Evolutionary conservation across 2,329 filamentous ascomycete species (phyloP).

Genomic region (Diaporthe sp.): DNA sequence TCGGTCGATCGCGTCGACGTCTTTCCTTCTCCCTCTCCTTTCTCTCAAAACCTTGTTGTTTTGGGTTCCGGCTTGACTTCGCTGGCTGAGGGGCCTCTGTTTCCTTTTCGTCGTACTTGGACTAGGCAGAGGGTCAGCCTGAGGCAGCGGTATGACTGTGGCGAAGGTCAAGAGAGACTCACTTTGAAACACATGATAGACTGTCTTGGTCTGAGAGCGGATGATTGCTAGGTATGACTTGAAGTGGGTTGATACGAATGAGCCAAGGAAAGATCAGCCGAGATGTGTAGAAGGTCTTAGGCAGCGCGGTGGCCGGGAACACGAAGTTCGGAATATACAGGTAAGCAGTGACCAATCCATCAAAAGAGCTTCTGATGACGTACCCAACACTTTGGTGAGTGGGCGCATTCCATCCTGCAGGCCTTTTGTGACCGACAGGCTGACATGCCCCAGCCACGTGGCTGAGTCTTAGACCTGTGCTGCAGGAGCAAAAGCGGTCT

Average conservation of each 20-base stretch:
- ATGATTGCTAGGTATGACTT: neutral
- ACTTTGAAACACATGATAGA: constrained; percentile 3
- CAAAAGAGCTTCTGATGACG: neutral
- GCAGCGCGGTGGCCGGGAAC: neutral
- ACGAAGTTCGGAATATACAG: neutral
- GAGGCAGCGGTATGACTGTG: neutral
- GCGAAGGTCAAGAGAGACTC: neutral
- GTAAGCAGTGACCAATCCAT: neutral
- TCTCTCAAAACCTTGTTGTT: neutral
- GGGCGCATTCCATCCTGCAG: neutral
- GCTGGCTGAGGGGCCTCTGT: constrained; percentile 1
- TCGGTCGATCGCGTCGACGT: neutral
- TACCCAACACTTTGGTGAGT: neutral
- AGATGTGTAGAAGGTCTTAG: neutral
- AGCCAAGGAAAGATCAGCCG: neutral
- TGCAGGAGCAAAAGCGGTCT: neutral
- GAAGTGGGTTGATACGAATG: too few relatives aligned
- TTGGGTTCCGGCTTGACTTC: neutral
- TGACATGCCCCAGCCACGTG: constrained; percentile 28
- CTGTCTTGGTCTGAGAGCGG: neutral
- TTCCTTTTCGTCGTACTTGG: neutral
- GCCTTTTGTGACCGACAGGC: neutral
- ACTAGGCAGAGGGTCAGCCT: neutral
- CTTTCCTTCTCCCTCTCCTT: neutral
- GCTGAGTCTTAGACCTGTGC: neutral